These are phyloP conservation scores for Trypethelium eluteriae DNA, from an alignment of 495 filamentous ascomycete species.

Conservation along the genomic window DNA sequence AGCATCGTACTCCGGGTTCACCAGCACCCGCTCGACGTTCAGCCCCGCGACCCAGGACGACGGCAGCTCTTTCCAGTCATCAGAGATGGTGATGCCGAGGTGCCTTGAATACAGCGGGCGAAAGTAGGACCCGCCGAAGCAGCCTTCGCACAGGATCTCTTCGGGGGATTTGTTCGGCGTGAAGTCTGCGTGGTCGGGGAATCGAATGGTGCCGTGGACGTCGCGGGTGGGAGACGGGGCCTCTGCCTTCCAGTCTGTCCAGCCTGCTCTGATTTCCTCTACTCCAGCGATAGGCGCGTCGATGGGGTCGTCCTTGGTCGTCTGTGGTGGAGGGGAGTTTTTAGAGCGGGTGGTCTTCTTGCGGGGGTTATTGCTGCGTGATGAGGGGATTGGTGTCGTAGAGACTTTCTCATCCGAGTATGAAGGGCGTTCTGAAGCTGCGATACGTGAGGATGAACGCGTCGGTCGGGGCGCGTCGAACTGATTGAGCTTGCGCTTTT, in stretches of 20 bases:
- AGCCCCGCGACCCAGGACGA: constrained; percentile 36
- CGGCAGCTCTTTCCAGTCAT: constrained; percentile 41
- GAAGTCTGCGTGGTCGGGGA: constrained; percentile 37
- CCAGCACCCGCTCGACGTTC: constrained; percentile 33
- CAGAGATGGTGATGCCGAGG: constrained; percentile 35
- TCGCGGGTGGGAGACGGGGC: constrained; percentile 37
- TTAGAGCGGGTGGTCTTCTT: neutral
- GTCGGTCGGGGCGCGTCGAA: constrained; percentile 24
- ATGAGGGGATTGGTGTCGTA: constrained; percentile 15
- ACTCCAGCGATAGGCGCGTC: constrained; percentile 25
- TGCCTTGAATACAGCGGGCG: constrained; percentile 37
- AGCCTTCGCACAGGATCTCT: constrained; percentile 42
- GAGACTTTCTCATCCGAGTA: constrained; percentile 28
- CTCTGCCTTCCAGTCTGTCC: constrained; percentile 38
- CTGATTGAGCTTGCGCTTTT: constrained; percentile 25
- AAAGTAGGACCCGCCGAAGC: constrained; percentile 45
- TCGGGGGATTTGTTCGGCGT: constrained; percentile 45
- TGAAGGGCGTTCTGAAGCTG: constrained; percentile 21
- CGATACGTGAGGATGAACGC: constrained; percentile 35
- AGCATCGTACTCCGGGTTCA: constrained; percentile 34
- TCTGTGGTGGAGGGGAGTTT: neutral
- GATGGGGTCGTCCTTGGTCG: neutral
- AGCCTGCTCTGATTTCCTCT: constrained; percentile 32
- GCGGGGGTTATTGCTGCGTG: neutral
- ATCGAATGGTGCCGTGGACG: constrained; percentile 36